Conservation (phyloP, 108 stramenopile species). For the Asterionellopsis glacialis region DNA sequence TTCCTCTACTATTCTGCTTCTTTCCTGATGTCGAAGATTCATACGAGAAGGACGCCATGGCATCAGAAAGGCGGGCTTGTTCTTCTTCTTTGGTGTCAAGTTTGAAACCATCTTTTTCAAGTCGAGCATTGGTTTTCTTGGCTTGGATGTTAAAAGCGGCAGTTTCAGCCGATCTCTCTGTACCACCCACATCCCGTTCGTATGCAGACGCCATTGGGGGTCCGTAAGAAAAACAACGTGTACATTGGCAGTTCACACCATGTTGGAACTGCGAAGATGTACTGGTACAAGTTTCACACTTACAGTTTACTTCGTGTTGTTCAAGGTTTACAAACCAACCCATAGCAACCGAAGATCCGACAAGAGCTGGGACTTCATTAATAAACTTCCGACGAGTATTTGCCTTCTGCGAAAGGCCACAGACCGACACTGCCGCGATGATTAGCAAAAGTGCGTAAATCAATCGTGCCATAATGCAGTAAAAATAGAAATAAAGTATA, state of each 20-base stretch:
- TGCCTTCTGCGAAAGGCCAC: neutral
- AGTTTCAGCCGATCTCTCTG: slow-evolving; percentile 7
- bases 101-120: slow-evolving; percentile 47
- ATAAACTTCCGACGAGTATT: neutral
- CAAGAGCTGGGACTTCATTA: neutral
- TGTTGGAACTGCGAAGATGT: neutral
- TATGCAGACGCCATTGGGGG: slow-evolving; percentile 3
- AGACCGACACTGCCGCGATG: neutral
- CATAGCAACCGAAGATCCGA: neutral
- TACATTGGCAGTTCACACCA: neutral
- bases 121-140: slow-evolving; percentile 40
- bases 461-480: neutral
- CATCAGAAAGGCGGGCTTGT: slow-evolving; percentile 15
- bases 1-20: slow-evolving; percentile 1
- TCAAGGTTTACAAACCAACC: neutral
- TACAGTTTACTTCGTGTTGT: neutral
- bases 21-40: slow-evolving; percentile 24
- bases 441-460: neutral
- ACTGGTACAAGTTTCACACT: neutral
- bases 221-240: neutral
- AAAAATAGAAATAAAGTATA: too few relatives aligned
- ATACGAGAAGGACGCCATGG: slow-evolving; percentile 42
- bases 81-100: slow-evolving; percentile 55
- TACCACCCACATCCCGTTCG: slow-evolving; percentile 11
- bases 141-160: slow-evolving; percentile 25